Evolutionary conservation across 2,329 filamentous ascomycete genomes (phyloP).

Genomic region (Nemania serpens): DNA sequence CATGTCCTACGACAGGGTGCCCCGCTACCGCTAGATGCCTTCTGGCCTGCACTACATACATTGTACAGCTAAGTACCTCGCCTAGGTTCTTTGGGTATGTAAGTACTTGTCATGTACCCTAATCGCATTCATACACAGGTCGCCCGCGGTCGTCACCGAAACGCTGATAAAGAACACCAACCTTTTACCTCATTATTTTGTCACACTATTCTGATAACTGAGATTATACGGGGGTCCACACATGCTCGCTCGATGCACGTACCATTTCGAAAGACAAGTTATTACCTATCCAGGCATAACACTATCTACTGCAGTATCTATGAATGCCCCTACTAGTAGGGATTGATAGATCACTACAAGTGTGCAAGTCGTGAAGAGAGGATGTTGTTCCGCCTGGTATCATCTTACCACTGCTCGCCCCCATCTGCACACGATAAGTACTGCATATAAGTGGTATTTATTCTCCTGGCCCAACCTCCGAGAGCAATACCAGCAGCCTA

Average conservation of each 20-base stretch:
- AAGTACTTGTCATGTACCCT: no score
- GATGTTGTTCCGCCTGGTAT: no score
- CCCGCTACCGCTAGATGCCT: background rate
- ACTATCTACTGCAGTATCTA: background rate
- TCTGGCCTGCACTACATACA: background rate
- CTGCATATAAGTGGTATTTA: background rate
- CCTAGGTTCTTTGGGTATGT: background rate
- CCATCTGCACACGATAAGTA: no score
- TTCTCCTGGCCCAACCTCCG: constrained; percentile 2
- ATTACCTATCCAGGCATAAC: background rate
- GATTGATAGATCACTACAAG: background rate
- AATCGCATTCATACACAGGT: no score
- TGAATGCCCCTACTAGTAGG: background rate
- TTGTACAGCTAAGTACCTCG: background rate
- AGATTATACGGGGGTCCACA: constrained; percentile 22
- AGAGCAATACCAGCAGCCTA: background rate
- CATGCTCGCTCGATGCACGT: background rate
- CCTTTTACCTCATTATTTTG: constrained; percentile 32
- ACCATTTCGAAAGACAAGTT: no score
- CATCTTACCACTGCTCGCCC: no score
- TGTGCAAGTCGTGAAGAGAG: background rate
- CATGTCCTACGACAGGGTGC: background rate
- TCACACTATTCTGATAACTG: constrained; percentile 24
- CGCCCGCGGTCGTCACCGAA: constrained; percentile 16
- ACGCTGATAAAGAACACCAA: constrained; percentile 28